These are phyloP conservation scores for Candida taoyuanica DNA, from an alignment of 805 yeast species.

Conservation along the genomic window DNA sequence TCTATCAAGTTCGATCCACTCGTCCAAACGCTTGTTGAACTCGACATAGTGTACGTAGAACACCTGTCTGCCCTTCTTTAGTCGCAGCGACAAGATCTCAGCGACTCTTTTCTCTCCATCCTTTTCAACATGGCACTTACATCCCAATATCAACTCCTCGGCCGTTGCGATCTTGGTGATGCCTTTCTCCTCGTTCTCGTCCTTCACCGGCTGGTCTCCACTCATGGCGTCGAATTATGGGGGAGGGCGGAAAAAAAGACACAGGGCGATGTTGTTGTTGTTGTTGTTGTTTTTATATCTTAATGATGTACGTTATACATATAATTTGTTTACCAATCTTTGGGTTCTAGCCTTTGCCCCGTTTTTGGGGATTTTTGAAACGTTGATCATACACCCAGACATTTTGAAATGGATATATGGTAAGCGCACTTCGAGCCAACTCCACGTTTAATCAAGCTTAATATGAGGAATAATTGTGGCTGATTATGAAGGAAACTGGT, in stretches of 20 bases:
- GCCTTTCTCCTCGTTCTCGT: constrained; percentile 19
- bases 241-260: no score
- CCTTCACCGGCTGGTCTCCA: constrained; percentile 21
- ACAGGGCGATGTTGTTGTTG: not conserved
- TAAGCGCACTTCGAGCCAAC: no score
- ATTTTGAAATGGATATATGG: no score
- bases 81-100: constrained; percentile 74
- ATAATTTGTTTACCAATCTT: no score
- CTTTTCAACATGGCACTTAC: constrained; percentile 76
- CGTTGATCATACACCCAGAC: no score
- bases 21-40: constrained; percentile 94
- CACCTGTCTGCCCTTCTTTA: constrained; percentile 69
- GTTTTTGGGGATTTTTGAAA: no score
- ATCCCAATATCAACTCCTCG: constrained; percentile 64
- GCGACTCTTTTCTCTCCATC: constrained; percentile 79
- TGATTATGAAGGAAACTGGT: no score
- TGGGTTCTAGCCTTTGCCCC: no score
- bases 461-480: no score
- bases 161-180: constrained; percentile 27
- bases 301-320: no score
- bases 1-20: constrained; percentile 77
- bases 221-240: constrained; percentile 14
- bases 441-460: no score
- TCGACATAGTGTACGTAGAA: constrained; percentile 94
- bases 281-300: no score